These are phyloP conservation scores for Curvularia hawaiiensis DNA, from an alignment of 2,329 filamentous ascomycete genomes.

Conservation along the genomic window DNA sequence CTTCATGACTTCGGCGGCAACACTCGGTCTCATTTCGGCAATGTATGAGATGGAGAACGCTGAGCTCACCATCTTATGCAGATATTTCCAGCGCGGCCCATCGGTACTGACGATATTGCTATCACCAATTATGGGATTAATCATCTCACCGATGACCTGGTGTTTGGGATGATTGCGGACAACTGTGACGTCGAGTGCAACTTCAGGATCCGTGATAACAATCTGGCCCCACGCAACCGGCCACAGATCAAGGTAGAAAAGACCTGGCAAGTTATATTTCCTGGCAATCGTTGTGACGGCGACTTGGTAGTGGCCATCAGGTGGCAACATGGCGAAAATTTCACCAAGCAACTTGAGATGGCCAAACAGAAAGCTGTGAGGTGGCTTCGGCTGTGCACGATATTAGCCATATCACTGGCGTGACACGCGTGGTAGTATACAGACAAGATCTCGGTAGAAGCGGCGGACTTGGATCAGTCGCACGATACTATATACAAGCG, in stretches of 20 bases:
- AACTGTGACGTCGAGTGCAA: slow-evolving; percentile 47
- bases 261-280: slow-evolving; percentile 40
- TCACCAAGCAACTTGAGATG: slow-evolving; percentile 49
- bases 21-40: slow-evolving; percentile 34
- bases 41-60: slow-evolving; percentile 43
- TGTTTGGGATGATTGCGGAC: slow-evolving; percentile 43
- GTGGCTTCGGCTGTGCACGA: slow-evolving; percentile 45
- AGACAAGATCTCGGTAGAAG: slow-evolving; percentile 32
- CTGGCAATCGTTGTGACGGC: slow-evolving; percentile 43
- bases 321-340: slow-evolving; percentile 40
- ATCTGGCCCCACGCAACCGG: slow-evolving; percentile 41
- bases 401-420: neutral
- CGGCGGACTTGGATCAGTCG: slow-evolving; percentile 30
- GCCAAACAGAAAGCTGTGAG: slow-evolving; percentile 50
- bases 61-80: slow-evolving; percentile 45
- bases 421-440: neutral
- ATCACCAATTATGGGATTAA: slow-evolving; percentile 36
- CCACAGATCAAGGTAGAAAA: slow-evolving; percentile 55
- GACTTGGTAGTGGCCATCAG: slow-evolving; percentile 44
- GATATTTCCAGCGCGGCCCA: slow-evolving; percentile 43
- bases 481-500: slow-evolving; percentile 24
- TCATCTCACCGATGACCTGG: slow-evolving; percentile 13
- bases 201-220: slow-evolving; percentile 48
- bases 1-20: slow-evolving; percentile 32
- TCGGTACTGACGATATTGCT: slow-evolving; percentile 39